Conservation (phyloP, 2,329 filamentous ascomycete species). For the Teratosphaeria gauchensis region DNA sequence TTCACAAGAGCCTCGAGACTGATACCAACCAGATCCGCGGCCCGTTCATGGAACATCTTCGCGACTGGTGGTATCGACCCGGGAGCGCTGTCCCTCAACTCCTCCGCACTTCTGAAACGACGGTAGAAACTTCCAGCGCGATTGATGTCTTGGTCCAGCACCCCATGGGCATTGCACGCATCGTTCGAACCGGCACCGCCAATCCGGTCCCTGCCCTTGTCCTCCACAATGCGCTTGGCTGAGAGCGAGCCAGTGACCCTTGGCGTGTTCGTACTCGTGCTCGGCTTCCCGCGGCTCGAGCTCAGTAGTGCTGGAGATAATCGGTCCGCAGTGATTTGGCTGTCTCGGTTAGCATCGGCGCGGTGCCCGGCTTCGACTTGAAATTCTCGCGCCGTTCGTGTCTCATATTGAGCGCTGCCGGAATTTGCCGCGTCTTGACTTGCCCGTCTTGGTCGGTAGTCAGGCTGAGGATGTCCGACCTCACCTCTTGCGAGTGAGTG, state of each 20-base stretch:
- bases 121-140: constrained; percentile 40
- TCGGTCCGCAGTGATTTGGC: constrained; percentile 9
- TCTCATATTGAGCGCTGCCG: not conserved
- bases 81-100: constrained; percentile 32
- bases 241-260: not conserved
- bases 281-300: not conserved
- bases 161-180: constrained; percentile 3
- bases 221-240: not conserved
- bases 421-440: constrained; percentile 29
- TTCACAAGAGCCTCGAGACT: constrained; percentile 41
- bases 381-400: not conserved
- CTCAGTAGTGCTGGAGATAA: not conserved
- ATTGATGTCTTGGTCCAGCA: constrained; percentile 18
- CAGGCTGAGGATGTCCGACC: constrained; percentile 4
- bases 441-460: not conserved
- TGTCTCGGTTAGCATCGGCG: constrained; percentile 22
- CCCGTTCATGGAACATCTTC: constrained; percentile 42
- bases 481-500: constrained; percentile 2
- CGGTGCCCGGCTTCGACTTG: not conserved
- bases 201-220: not conserved
- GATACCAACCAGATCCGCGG: constrained; percentile 41
- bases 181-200: not conserved
- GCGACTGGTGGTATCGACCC: constrained; percentile 11
- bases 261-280: not conserved
- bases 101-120: constrained; percentile 38